Evolutionary conservation across 2,329 filamentous ascomycete species (phyloP).

Genomic region (Coleophoma crateriformis): DNA sequence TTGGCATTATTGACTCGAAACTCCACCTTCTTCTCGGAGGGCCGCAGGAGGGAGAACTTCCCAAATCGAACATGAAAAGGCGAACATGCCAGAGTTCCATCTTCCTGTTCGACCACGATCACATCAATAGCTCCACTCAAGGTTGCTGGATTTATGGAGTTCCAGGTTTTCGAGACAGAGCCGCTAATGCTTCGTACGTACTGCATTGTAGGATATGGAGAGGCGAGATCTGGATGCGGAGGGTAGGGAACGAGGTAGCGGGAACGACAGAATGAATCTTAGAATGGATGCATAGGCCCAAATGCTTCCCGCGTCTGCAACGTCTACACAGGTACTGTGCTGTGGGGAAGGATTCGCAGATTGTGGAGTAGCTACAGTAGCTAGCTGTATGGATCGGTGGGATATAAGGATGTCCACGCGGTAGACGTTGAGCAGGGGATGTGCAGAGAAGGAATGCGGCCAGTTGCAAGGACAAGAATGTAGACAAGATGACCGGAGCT

Average conservation of each 20-base stretch:
- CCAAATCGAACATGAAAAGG: conserved; percentile 98
- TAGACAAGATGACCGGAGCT: too few relatives aligned
- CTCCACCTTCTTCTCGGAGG: conserved; percentile 98
- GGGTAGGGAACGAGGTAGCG: not conserved
- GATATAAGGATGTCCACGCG: not conserved
- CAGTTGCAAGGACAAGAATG: not conserved
- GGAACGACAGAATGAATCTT: not conserved
- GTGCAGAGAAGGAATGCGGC: not conserved
- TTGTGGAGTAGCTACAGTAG: not conserved
- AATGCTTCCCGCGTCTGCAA: not conserved
- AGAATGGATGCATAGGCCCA: not conserved
- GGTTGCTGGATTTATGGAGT: conserved; percentile 97
- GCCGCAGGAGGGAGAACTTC: conserved; percentile 92
- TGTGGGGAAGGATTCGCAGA: not conserved
- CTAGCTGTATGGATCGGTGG: not conserved
- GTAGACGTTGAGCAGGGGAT: not conserved
- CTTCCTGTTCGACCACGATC: conserved; percentile 94
- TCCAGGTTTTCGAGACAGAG: conserved; percentile 97
- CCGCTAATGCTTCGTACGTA: conserved; percentile 95
- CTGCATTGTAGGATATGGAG: conserved; percentile 61
- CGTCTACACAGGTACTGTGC: not conserved
- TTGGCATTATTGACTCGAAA: conserved; percentile 91
- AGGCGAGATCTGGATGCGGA: not conserved
- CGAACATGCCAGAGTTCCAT: conserved; percentile 84
- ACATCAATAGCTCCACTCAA: conserved; percentile 98